phyloP scores from a whole-genome alignment of 495 filamentous ascomycete species.

The Monascus purpureus region DNA sequence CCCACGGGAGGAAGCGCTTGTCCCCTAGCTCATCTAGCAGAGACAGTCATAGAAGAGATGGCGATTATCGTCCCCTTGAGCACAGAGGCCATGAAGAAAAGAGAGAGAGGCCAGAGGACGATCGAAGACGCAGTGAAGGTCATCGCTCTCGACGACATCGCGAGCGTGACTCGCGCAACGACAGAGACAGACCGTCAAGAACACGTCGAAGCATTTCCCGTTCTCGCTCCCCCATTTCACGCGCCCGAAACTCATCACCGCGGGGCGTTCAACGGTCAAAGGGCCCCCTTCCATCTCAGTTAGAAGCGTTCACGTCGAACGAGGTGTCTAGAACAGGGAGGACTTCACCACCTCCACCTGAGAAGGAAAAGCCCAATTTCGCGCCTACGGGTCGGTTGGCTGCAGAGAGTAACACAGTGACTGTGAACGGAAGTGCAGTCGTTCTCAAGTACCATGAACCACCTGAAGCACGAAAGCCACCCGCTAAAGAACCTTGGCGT shows the following conservation, averaged over 20 bases:
- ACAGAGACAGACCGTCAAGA: conserved; percentile 12
- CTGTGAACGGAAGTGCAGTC: conserved; percentile 48
- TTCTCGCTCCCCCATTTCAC: conserved; percentile 19
- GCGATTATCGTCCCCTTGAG: conserved; percentile 14
- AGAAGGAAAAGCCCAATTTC: conserved; percentile 85
- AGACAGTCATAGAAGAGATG: conserved; percentile 9
- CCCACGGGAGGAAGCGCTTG: conserved; percentile 15
- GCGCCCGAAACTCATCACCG: conserved; percentile 14
- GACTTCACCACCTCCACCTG: conserved; percentile 20
- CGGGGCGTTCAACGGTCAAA: conserved; percentile 21
- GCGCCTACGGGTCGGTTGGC: conserved; percentile 68
- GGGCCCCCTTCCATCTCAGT: conserved; percentile 56
- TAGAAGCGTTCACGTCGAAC: conserved; percentile 45
- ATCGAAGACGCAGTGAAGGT: conserved; percentile 13
- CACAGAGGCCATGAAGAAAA: conserved; percentile 12
- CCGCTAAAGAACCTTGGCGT: conserved; percentile 65
- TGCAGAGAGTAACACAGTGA: conserved; percentile 75
- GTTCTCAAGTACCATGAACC: conserved; percentile 95
- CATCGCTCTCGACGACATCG: conserved; percentile 18
- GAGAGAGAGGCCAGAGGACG: conserved; percentile 10
- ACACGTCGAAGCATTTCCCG: conserved; percentile 15
- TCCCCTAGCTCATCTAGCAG: conserved; percentile 18
- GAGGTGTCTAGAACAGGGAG: conserved; percentile 28
- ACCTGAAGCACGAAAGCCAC: conserved; percentile 77
- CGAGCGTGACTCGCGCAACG: conserved; percentile 10